Evolutionary conservation across 2,329 filamentous ascomycete genomes (phyloP), one percentile per base, ranked within the genome.

Genomic region (Cadophora gregata): DNA sequence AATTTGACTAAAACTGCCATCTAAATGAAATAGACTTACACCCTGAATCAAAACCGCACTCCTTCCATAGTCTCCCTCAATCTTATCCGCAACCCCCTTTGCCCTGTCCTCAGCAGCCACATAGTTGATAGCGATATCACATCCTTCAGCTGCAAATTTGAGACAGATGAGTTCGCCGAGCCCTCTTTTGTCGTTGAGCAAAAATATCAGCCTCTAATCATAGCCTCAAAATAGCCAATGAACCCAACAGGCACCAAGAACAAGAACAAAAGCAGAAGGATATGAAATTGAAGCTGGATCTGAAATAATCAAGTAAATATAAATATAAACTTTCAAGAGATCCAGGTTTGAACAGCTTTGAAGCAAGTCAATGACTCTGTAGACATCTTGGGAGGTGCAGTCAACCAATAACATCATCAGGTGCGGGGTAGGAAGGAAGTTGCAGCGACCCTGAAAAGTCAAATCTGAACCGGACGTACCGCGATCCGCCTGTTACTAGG

Each of bases 61-160:
- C 62, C 88, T 81, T 1, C 81, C 80, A 73, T 84, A 81, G 42
- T 82, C 78, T 27, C 76, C 76, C 69, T 82, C 75, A 25, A 90
- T 78, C 63, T 83, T 83, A 27, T 79, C 75, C 5, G 82, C 82
- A 14, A 90, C 79, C 24, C 81, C 80, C 67, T 85, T 80, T 1
- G 89, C 89, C 1, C 82, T 79, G n/a, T 83, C 83, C 60, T 81
- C 79, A 71, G 81, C 86, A 42, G 84, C 83, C 71, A 84, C 81
- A 75, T 90, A 91, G 76, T 91, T 91, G 75, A 92, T 85, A 4
- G 86, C 86, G 36, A 91, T 75, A 73, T 90, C 90, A 70, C 81
- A 84, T 36, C 88, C 87, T 75, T 90, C 82, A 5, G 81, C 79
- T 2, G 89, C 89, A 75, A 91, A 91, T 59, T 86, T 87, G 53